These are phyloP conservation scores for Fusarium humuli DNA, from an alignment of 2,329 filamentous ascomycete species.

Conservation along the genomic window DNA sequence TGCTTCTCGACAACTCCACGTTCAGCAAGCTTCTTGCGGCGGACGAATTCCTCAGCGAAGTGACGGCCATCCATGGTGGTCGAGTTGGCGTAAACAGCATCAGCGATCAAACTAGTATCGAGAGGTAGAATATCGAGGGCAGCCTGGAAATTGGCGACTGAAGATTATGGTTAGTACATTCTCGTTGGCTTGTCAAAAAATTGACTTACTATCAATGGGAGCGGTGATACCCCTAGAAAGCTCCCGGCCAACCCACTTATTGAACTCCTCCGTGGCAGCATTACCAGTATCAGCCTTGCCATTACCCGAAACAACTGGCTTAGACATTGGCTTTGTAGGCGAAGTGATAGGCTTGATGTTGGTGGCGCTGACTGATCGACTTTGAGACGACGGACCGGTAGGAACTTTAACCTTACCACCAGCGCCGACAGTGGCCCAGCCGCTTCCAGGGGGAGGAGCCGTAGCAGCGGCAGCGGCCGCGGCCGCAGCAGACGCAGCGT, in stretches of 20 bases:
- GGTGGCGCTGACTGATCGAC: conserved; percentile 58
- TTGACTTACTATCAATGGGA: conserved; percentile 63
- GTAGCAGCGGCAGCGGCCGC: conserved; percentile 51
- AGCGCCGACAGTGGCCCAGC: conserved; percentile 96
- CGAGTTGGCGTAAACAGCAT: conserved; percentile 87
- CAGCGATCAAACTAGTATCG: conserved; percentile 85
- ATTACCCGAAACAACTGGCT: conserved; percentile 60
- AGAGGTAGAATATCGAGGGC: conserved; percentile 80
- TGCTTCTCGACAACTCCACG: conserved; percentile 88
- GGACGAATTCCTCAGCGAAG: conserved; percentile 94
- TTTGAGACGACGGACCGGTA: conserved; percentile 64
- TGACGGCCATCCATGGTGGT: conserved; percentile 92
- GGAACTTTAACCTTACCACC: conserved; percentile 90
- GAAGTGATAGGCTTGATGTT: conserved; percentile 59
- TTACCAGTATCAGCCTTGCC: conserved; percentile 54
- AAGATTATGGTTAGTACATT: conserved; percentile 48
- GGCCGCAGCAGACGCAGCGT: conserved; percentile 56
- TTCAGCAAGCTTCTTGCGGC: conserved; percentile 91
- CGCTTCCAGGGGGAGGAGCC: conserved; percentile 59
- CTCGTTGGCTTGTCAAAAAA: not conserved
- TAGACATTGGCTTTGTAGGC: conserved; percentile 62
- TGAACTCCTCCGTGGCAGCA: conserved; percentile 86
- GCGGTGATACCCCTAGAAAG: conserved; percentile 76
- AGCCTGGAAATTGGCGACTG: conserved; percentile 84
- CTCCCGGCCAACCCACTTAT: conserved; percentile 88